These are phyloP conservation scores for Eucalyptus viminalis DNA, from an alignment of 345 rosid genomes.

Conservation along the genomic window DNA sequence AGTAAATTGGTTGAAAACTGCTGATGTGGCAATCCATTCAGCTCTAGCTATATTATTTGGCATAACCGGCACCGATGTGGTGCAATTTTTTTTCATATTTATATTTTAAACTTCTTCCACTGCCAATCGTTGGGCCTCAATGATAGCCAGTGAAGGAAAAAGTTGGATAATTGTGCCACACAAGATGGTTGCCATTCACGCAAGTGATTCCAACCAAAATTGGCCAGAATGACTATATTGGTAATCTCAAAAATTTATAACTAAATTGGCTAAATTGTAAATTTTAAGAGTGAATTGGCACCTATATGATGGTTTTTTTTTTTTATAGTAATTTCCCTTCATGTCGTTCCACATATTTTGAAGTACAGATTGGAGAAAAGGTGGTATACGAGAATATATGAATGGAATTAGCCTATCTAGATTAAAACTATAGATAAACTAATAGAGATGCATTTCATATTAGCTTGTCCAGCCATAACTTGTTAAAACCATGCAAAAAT, in stretches of 20 bases:
- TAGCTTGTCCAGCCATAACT: not conserved
- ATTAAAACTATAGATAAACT: not conserved
- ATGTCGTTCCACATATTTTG: not conserved
- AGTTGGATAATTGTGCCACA: not conserved
- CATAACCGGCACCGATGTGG: accelerated
- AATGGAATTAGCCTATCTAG: not conserved
- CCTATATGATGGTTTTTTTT: no score
- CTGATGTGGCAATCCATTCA: accelerated
- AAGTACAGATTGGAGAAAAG: not conserved
- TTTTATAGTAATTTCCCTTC: not conserved
- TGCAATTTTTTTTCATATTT: no score
- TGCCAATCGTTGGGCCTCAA: accelerated
- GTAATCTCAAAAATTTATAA: accelerated
- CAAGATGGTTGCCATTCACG: accelerated
- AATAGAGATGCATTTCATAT: not conserved
- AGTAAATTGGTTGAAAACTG: not conserved
- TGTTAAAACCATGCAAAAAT: not conserved
- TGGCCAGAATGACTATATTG: not conserved
- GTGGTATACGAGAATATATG: not conserved
- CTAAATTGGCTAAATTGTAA: no score
- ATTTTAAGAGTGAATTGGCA: not conserved
- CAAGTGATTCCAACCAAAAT: accelerated
- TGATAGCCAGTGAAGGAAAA: not conserved
- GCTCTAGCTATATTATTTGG: not conserved
- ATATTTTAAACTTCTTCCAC: not conserved